Percentiles rank a stretch among this genome's conserved stretches.
These are phyloP conservation scores for Yamadazyma sp. DNA, from an alignment of 1,139 yeast genomes.

Conservation along the genomic window DNA sequence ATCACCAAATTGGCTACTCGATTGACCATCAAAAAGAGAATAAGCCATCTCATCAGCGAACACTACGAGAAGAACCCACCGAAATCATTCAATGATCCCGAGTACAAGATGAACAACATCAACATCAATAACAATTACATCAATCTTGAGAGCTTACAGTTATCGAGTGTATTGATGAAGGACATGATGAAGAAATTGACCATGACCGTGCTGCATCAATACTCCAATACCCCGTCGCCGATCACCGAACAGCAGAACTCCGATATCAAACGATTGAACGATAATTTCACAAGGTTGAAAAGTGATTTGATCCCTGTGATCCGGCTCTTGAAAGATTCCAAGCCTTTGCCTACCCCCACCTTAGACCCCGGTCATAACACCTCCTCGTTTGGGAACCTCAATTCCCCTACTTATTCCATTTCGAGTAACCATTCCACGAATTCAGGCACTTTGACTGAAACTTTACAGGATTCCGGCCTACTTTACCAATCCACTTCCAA, in stretches of 20 bases:
- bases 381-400: slow-evolving; percentile 24
- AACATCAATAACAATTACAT: slow-evolving; percentile 36
- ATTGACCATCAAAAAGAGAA: slow-evolving; percentile 47
- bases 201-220: slow-evolving; percentile 18
- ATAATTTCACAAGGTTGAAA: slow-evolving; percentile 49
- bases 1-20: slow-evolving; percentile 41
- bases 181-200: slow-evolving; percentile 36
- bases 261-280: slow-evolving; percentile 43
- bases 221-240: slow-evolving; percentile 26
- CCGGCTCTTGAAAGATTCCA: slow-evolving; percentile 51
- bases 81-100: slow-evolving; percentile 29
- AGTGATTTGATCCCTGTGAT: slow-evolving; percentile 56
- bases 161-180: slow-evolving; percentile 34
- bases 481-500: slow-evolving; percentile 7
- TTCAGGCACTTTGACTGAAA: slow-evolving; percentile 14
- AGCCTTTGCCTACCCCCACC: slow-evolving; percentile 60
- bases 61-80: slow-evolving; percentile 35
- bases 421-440: slow-evolving; percentile 19
- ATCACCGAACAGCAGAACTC: slow-evolving; percentile 18
- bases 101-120: slow-evolving; percentile 27
- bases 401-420: slow-evolving; percentile 36
- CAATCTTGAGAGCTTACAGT: slow-evolving; percentile 33
- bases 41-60: slow-evolving; percentile 44
- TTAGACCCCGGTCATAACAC: slow-evolving; percentile 35
- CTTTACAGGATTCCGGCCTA: slow-evolving; percentile 14